Percentiles rank a stretch among this genome's conserved stretches.
These are phyloP conservation scores for Melanogaster broomeanus DNA, from an alignment of 768 basidiomycete genomes.

Conservation along the genomic window DNA sequence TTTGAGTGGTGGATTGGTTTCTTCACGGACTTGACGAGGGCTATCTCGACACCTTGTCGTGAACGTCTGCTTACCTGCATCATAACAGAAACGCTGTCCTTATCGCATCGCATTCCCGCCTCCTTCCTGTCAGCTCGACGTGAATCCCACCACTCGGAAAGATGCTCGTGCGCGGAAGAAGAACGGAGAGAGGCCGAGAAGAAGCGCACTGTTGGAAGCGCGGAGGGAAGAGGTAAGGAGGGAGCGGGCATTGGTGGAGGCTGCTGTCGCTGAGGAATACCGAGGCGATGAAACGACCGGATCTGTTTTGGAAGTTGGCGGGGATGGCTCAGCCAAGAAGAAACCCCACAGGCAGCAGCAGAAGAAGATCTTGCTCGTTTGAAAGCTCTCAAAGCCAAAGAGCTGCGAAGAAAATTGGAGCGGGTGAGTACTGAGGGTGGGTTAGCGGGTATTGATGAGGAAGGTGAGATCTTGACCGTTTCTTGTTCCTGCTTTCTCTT, in stretches of 20 bases:
- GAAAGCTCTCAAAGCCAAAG: conserved; percentile 83
- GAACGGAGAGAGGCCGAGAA: conserved; percentile 65
- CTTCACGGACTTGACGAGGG: too few relatives aligned
- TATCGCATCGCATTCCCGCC: conserved; percentile 78
- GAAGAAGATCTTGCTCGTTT: conserved; percentile 77
- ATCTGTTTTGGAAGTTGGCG: conserved; percentile 15
- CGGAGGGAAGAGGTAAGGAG: conserved; percentile 76
- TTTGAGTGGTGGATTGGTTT: background rate
- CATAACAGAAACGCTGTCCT: conserved; percentile 58
- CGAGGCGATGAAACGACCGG: conserved; percentile 62
- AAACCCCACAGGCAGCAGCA: conserved; percentile 22
- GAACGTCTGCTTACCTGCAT: background rate
- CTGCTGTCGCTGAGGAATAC: conserved; percentile 70
- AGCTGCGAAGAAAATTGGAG: conserved; percentile 75
- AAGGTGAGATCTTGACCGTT: conserved; percentile 20
- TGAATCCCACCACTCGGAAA: conserved; percentile 75
- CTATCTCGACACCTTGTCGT: background rate
- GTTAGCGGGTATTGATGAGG: conserved; percentile 30
- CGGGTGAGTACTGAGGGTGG: conserved; percentile 73
- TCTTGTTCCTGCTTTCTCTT: background rate
- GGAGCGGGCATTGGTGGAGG: conserved; percentile 63
- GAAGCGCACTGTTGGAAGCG: conserved; percentile 74
- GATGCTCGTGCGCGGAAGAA: conserved; percentile 80
- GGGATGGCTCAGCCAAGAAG: conserved; percentile 66
- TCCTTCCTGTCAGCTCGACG: conserved; percentile 67